Percentiles rank a stretch among this genome's conserved stretches.
These are phyloP conservation scores for Solanum habrochaites DNA, from an alignment of 257 asterid species.

Conservation along the genomic window DNA sequence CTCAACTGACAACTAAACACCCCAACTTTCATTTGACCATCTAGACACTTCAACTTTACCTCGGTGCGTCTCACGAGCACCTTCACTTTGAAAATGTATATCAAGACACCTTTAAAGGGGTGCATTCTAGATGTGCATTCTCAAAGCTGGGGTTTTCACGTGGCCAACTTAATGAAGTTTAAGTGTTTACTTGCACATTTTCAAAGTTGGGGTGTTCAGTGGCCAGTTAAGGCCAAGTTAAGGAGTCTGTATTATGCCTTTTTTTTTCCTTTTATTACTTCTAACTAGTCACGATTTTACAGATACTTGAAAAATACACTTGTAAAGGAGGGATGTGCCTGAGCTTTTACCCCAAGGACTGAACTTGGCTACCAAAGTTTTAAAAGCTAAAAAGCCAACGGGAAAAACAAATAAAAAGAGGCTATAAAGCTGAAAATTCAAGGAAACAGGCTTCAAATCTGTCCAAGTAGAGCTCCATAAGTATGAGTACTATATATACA, in stretches of 20 bases:
- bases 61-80: neutral
- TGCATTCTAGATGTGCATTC: neutral
- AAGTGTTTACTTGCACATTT: neutral
- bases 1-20: neutral
- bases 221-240: neutral
- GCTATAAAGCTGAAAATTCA: too few relatives aligned
- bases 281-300: neutral
- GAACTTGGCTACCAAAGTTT: neutral
- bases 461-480: neutral
- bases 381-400: neutral
- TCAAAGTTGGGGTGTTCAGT: neutral
- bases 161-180: neutral
- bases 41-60: neutral
- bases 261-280: neutral
- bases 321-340: neutral
- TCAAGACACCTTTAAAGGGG: neutral
- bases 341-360: neutral
- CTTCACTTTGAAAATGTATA: neutral
- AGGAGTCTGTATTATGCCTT: neutral
- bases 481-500: neutral
- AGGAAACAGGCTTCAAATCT: neutral
- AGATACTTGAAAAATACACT: neutral
- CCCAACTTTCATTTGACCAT: neutral
- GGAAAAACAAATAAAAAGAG: neutral
- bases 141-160: neutral